Base-by-base conservation (phyloP, 2,329 filamentous ascomycete genomes). In the Amauroascus niger region DNA sequence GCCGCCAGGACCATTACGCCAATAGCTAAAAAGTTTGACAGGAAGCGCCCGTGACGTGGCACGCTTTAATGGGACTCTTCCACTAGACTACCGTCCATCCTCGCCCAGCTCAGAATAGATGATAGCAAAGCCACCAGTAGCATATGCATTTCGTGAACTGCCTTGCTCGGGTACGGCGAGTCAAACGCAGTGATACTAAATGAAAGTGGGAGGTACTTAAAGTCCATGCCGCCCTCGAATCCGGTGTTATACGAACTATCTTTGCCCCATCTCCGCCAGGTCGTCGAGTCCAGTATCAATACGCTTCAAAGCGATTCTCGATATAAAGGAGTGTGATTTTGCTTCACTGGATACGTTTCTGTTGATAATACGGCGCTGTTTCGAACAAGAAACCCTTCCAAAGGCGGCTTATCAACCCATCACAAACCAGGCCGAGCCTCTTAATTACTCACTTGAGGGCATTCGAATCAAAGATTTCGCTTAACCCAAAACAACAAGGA, bases 41-140 rank as follows among this genome's bases (percentile, higher is more conserved):
- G 28, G 50, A 52, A 52, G 50, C 43, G 50, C 50, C 40, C n/a
- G 50, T 52, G 50, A 52, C 50, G 50, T 52, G 50, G 50, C 50
- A 52, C 30, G 7, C 20, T 45, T 32, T 45, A 30, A 30, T 52
- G 50, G 50, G 30, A 52, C 41, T 39, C 9, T 37, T 46, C 40
- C 20, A 8, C 14, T 7, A 46, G 30, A 35, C 24, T 39, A 46
- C 18, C 14, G 33, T 30, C 30, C 43, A 46, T 52, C 20, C 22
- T 46, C 28, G 16, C 6, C 7, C 28, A 16, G 16, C 28, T 20
- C 20, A 46, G 33, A 33, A 30, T 28, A 22, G 14, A 37, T 39
- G 16, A 9, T 24, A 45, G 33, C 16, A 44, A 35, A 44, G 28
- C 30, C 35, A 16, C 41, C 39, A 45, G 50, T 46, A 40, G 41